Evolutionary conservation across 108 stramenopile species (phyloP).

Genomic region (Schizochytrium sp.): DNA sequence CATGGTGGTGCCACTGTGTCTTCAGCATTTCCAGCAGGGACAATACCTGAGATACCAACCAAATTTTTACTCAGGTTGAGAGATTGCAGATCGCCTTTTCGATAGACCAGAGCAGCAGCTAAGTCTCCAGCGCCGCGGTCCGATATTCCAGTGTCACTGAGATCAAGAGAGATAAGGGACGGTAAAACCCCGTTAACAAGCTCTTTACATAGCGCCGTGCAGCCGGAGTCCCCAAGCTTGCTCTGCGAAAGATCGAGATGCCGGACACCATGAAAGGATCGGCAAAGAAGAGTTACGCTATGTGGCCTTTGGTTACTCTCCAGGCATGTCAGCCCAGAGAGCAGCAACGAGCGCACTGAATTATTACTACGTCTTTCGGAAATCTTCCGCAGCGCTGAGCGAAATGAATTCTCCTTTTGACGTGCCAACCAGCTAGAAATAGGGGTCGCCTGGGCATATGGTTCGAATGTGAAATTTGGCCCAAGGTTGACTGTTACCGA

Average conservation of each 20-base stretch:
- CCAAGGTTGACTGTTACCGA: constrained; percentile 7
- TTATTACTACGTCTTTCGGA: not conserved
- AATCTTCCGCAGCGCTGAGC: not conserved
- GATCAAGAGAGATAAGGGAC: not conserved
- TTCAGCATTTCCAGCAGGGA: too few species aligned
- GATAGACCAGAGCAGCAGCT: not conserved
- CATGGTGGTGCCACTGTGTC: too few species aligned
- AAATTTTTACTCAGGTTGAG: too few species aligned
- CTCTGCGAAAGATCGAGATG: not conserved
- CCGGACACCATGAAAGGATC: not conserved
- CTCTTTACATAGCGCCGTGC: not conserved
- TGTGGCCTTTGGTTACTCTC: not conserved
- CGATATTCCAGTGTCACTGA: not conserved
- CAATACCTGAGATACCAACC: too few species aligned
- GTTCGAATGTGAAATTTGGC: not conserved
- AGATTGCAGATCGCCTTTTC: not conserved
- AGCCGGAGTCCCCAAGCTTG: constrained; percentile 5
- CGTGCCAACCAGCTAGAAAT: not conserved
- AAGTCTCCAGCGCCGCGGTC: not conserved
- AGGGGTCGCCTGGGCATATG: not conserved
- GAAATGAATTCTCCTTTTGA: not conserved
- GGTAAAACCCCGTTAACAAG: not conserved
- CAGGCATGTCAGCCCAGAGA: not conserved
- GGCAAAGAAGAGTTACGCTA: not conserved
- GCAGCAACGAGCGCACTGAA: not conserved